Conservation (phyloP, 805 yeast genomes). For the Wickerhamiella australiensis region DNA sequence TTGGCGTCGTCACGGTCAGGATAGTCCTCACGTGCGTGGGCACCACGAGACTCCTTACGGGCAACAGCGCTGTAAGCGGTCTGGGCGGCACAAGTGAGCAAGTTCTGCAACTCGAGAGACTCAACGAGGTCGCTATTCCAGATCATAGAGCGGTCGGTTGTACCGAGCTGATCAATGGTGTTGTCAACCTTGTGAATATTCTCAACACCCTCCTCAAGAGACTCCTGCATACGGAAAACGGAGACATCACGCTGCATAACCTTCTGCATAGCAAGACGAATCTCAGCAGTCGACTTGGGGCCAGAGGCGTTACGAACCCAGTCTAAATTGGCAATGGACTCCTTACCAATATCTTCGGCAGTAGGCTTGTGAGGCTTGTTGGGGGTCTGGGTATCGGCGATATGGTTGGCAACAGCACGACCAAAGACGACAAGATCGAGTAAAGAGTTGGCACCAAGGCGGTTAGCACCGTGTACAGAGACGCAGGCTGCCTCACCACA, state of each 20-base stretch:
- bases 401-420: constrained; percentile 93
- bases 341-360: constrained; percentile 78
- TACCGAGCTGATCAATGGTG: constrained; percentile 61
- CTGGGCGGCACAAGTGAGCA: constrained; percentile 93
- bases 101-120: constrained; percentile 89
- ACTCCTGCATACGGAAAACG: constrained; percentile 87
- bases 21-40: constrained; percentile 97
- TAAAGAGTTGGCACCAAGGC: constrained; percentile 96
- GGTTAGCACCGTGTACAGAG: constrained; percentile 98
- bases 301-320: constrained; percentile 77
- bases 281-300: constrained; percentile 67
- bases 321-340: constrained; percentile 84
- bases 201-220: constrained; percentile 82
- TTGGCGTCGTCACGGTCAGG: constrained; percentile 90
- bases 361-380: constrained; percentile 75
- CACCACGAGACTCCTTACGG: constrained; percentile 96
- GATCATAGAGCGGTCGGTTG: constrained; percentile 93
- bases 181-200: constrained; percentile 66
- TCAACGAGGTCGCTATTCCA: constrained; percentile 98
- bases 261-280: constrained; percentile 86
- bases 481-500: constrained; percentile 99
- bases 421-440: constrained; percentile 96
- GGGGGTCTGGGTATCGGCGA: constrained; percentile 74
- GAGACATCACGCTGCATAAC: constrained; percentile 96
- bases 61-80: constrained; percentile 90